Evolutionary conservation across 768 basidiomycete genomes (phyloP).

Genomic region (Astraeus odoratus): DNA sequence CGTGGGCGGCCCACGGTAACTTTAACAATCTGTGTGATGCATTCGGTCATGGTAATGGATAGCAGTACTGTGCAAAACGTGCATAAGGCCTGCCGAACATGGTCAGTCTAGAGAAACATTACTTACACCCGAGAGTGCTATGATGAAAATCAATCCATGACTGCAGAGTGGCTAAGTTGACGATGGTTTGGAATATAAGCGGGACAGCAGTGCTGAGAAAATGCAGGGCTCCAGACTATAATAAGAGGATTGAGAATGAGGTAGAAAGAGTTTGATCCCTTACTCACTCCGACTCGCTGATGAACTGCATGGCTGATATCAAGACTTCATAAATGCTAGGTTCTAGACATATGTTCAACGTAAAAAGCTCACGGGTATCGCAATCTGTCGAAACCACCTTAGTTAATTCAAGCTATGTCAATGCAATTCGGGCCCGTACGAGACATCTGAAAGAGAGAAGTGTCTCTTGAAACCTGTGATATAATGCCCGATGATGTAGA

Average conservation of each 20-base stretch:
- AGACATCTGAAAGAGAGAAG: slow-evolving; percentile 71
- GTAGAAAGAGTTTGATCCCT: neutral
- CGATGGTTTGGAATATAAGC: slow-evolving; percentile 52
- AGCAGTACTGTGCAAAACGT: slow-evolving; percentile 46
- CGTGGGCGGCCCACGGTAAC: slow-evolving; percentile 84
- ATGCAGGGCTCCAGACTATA: slow-evolving; percentile 29
- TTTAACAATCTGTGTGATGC: slow-evolving; percentile 79
- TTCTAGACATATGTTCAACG: neutral
- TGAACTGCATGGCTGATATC: slow-evolving; percentile 50
- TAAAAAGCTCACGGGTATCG: slow-evolving; percentile 27
- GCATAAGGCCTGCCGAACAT: slow-evolving; percentile 1
- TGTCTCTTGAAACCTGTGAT: slow-evolving; percentile 66
- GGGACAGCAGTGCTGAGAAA: slow-evolving; percentile 50
- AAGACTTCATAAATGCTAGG: neutral
- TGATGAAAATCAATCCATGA: slow-evolving; percentile 89
- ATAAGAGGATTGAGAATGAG: neutral
- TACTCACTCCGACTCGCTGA: slow-evolving; percentile 56
- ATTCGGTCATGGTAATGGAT: slow-evolving; percentile 64
- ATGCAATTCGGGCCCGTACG: slow-evolving; percentile 38
- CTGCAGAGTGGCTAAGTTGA: slow-evolving; percentile 66
- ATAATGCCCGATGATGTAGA: slow-evolving; percentile 47
- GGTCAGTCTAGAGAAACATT: no score
- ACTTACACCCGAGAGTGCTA: slow-evolving; percentile 31
- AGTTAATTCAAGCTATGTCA: neutral
- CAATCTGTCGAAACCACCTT: slow-evolving; percentile 20